Conservation (phyloP, 1,284 basidiomycete genomes). For the Meira miltonrushii region DNA sequence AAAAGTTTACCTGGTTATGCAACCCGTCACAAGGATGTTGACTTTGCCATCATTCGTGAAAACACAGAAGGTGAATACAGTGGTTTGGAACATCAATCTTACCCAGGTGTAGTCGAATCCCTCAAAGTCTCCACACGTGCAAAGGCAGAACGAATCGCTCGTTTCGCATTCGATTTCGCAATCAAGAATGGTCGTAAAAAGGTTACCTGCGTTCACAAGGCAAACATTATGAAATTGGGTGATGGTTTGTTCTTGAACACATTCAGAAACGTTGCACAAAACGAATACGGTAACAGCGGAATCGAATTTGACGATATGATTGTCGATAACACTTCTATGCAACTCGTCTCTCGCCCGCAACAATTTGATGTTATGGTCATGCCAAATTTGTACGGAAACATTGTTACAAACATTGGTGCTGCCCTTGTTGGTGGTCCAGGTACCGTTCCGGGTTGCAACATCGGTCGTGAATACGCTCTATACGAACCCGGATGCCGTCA, state of each 20-base stretch:
- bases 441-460: slow-evolving; percentile 95
- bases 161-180: slow-evolving; percentile 98
- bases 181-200: slow-evolving; percentile 99
- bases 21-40: slow-evolving; percentile 91
- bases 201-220: slow-evolving; percentile 99
- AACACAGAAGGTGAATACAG: slow-evolving; percentile 99
- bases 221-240: slow-evolving; percentile 99
- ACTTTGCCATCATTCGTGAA: slow-evolving; percentile 98
- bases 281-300: slow-evolving; percentile 65
- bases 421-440: slow-evolving; percentile 97
- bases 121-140: slow-evolving; percentile 93
- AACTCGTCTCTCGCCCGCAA: slow-evolving; percentile 86
- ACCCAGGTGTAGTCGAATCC: slow-evolving; percentile 96
- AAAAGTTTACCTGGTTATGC: slow-evolving; percentile 96
- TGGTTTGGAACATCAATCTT: slow-evolving; percentile 94
- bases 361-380: slow-evolving; percentile 99
- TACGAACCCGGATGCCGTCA: slow-evolving; percentile 99
- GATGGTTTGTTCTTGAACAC: slow-evolving; percentile 99
- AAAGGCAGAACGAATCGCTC: slow-evolving; percentile 92
- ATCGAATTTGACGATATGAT: slow-evolving; percentile 98
- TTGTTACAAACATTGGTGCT: slow-evolving; percentile 96
- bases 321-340: slow-evolving; percentile 99
- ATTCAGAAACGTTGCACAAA: slow-evolving; percentile 77
- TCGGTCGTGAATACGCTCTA: slow-evolving; percentile 93
- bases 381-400: slow-evolving; percentile 91